Conservation (phyloP, 805 yeast species). For the Metschnikowia chrysomelidarum region DNA sequence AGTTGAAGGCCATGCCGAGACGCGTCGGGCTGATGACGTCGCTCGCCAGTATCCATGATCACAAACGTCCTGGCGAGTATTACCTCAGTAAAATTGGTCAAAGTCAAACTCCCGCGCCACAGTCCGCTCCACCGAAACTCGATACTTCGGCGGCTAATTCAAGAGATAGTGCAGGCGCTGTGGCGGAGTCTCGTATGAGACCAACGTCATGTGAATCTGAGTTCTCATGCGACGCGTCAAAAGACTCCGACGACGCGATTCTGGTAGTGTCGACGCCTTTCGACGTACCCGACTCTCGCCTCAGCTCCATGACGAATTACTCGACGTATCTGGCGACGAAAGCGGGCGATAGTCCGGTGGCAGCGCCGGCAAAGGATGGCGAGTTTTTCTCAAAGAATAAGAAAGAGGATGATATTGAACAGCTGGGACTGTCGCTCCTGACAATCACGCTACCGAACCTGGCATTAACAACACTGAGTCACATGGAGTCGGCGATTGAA, state of each 20-base stretch:
- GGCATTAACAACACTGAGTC: constrained; percentile 19
- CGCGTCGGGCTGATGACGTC: constrained; percentile 30
- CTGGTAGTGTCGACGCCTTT: constrained; percentile 34
- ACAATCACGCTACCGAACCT: constrained; percentile 21
- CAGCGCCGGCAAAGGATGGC: background rate
- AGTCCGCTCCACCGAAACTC: background rate
- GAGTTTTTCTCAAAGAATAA: no score
- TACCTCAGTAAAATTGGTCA: constrained; percentile 31
- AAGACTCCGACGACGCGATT: constrained; percentile 34
- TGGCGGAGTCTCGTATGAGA: constrained; percentile 11
- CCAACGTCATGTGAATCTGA: constrained; percentile 36
- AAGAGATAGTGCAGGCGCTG: background rate
- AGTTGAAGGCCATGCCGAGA: constrained; percentile 23
- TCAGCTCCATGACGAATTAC: constrained; percentile 37
- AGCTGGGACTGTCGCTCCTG: constrained; percentile 20
- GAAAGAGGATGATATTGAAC: constrained; percentile 2
- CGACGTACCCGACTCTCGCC: constrained; percentile 35
- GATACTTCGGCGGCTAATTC: background rate
- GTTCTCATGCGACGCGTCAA: constrained; percentile 28
- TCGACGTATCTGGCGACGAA: constrained; percentile 19
- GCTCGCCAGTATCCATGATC: constrained; percentile 20
- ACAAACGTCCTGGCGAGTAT: constrained; percentile 42
- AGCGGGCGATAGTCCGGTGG: constrained; percentile 4
- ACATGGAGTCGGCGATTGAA: background rate
- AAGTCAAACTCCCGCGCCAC: constrained; percentile 21